These are phyloP conservation scores for Populus trichocarpa DNA, from an alignment of 441 rosid genomes.

Conservation along the genomic window DNA sequence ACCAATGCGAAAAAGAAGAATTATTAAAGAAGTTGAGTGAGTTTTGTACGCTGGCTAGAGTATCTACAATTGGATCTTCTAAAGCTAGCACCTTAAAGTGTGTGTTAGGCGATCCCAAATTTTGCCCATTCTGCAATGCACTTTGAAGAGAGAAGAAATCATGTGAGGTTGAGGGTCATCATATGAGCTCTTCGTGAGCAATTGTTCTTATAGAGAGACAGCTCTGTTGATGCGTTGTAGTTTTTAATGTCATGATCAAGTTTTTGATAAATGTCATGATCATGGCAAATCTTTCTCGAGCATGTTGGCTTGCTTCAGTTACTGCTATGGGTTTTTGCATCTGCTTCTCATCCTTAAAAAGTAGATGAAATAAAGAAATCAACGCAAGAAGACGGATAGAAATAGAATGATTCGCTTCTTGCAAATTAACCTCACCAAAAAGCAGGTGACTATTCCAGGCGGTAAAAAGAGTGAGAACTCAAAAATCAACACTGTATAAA, in stretches of 20 bases:
- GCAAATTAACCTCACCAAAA: background rate
- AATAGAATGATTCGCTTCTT: background rate
- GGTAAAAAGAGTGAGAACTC: too few relatives aligned
- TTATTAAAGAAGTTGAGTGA: conserved; percentile 81
- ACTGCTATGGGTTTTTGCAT: too few relatives aligned
- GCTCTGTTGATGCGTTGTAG: too few relatives aligned
- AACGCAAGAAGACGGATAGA: too few relatives aligned
- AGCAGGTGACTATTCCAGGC: too few relatives aligned
- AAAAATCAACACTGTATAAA: background rate
- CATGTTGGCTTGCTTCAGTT: too few relatives aligned
- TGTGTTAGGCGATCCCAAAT: background rate
- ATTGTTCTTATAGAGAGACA: background rate
- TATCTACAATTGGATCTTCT: background rate
- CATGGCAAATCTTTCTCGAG: too few relatives aligned
- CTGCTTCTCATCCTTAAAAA: background rate
- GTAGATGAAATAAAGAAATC: background rate
- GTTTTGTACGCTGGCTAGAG: background rate
- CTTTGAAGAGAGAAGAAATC: background rate
- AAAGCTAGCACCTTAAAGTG: background rate
- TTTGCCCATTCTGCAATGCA: background rate
- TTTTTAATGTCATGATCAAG: too few relatives aligned
- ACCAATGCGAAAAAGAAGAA: conserved; percentile 66
- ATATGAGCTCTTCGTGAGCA: background rate
- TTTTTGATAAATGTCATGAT: background rate
- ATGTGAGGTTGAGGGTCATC: background rate